A percentile compares a stretch with the other conserved stretches of the same genome.
Evolutionary conservation across 768 basidiomycete genomes (phyloP).

Genomic region (Daedalea quercina): DNA sequence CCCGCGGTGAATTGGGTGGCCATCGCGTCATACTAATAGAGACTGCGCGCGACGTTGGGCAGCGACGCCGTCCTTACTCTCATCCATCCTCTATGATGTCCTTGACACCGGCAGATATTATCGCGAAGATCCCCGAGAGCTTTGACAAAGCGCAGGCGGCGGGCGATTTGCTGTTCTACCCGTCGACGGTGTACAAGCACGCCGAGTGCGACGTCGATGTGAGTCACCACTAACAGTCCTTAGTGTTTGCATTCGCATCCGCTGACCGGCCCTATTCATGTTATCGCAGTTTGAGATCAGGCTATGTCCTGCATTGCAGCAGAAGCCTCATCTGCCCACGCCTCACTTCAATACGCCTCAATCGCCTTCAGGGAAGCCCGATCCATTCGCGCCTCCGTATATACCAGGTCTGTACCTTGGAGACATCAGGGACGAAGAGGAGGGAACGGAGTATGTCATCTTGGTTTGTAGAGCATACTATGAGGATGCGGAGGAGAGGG

Average conservation of each 20-base stretch:
- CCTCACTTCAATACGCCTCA: slow-evolving; percentile 29
- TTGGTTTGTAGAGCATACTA: slow-evolving; percentile 42
- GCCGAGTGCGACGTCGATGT: slow-evolving; percentile 63
- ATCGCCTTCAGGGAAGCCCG: slow-evolving; percentile 29
- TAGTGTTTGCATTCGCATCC: background rate
- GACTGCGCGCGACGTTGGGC: background rate
- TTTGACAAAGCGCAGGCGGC: slow-evolving; percentile 53
- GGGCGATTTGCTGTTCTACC: slow-evolving; percentile 72
- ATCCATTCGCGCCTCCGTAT: slow-evolving; percentile 89
- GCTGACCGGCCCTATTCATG: background rate
- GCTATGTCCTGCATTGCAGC: slow-evolving; percentile 76
- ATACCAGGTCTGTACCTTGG: slow-evolving; percentile 69
- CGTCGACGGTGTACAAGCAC: slow-evolving; percentile 60
- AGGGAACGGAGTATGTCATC: slow-evolving; percentile 53
- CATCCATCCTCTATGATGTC: background rate
- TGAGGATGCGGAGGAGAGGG: background rate
- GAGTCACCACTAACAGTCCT: slow-evolving; percentile 12
- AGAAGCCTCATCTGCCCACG: slow-evolving; percentile 57
- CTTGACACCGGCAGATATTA: slow-evolving; percentile 35
- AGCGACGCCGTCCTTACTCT: background rate
- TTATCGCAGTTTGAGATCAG: slow-evolving; percentile 72
- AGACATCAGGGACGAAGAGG: slow-evolving; percentile 58
- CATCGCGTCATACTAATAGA: background rate
- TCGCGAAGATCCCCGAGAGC: slow-evolving; percentile 43
- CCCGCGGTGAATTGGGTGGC: too few species aligned